Evolutionary conservation across 345 rosid genomes (phyloP), one percentile per base, ranked within the genome.

Genomic region (Rhodamnia argentea): DNA sequence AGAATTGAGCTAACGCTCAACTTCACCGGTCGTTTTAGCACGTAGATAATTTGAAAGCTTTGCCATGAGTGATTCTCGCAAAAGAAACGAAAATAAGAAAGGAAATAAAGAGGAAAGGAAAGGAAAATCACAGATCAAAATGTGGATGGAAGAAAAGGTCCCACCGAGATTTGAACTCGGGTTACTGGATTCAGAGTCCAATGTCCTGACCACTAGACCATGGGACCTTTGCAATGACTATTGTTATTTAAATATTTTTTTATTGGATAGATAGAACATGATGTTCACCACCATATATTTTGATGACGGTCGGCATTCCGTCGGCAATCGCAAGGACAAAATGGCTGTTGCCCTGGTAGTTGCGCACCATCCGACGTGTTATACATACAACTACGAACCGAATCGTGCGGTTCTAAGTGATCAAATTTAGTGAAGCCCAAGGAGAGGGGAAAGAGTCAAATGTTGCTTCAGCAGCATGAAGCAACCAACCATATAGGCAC

Each of bases 91-190:
- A 27, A 5, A 54, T 54, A 3, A 22, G n/a, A 52, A 83, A 18
- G 8, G 50, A 6, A 42, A 42, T 1, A 42, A 42, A 18, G 37
- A 37, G 52, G 37, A 13, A 78, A 42, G 9, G 29, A 24, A 47
- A 4, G 12, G 44, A 42, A 42, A 42, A 37, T 37, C 40, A 37
- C 40, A 37, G 40, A 37, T 37, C 2, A 37, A 37, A 37, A 2
- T 37, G 40, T 2, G 40, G 40, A 3, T 37, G 7, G 24, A 81
- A 23, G 47, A 1, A 2, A 13, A 96, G 95, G 96, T 94, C 93
- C 95, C 91, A 93, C 96, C 96, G 96, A 96, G 94, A 95, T 84
- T 94, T 94, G 99, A 96, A 95, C 95, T 94, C 95, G 96, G 98
- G 98, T 94, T 92, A 94, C 95, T 92, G 94, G 98, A 96, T 96